phyloP scores from a whole-genome alignment of 371 early-diverging fungal genomes.

The Mortierella polycephala region DNA sequence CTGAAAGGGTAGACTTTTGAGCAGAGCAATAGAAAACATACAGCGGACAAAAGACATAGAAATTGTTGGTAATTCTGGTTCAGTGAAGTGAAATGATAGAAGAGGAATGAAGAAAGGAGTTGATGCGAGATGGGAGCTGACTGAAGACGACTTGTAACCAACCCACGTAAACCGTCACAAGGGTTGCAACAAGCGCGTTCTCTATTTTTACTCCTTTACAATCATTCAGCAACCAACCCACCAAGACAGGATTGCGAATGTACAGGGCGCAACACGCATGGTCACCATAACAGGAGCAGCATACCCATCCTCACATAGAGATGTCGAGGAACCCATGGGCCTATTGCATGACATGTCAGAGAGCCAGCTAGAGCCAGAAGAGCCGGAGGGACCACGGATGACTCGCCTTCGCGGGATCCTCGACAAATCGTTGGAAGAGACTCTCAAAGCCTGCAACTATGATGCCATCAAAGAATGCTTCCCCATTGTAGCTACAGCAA shows the following conservation, averaged over 20 bases:
- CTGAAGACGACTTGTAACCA: too few relatives aligned
- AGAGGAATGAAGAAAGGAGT: background rate
- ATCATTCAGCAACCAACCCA: background rate
- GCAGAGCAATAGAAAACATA: background rate
- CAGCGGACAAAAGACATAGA: slow-evolving; percentile 42
- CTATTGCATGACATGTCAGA: background rate
- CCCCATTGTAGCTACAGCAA: slow-evolving; percentile 20
- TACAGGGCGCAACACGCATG: background rate
- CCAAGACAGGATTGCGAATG: background rate
- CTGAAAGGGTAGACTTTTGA: background rate
- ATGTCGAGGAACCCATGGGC: slow-evolving; percentile 21
- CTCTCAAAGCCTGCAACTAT: slow-evolving; percentile 43
- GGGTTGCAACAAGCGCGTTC: too few relatives aligned
- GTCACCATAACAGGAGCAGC: slow-evolving; percentile 2
- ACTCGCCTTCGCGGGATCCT: slow-evolving; percentile 44
- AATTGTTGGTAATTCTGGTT: too few relatives aligned
- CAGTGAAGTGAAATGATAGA: background rate
- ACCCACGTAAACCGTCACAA: too few relatives aligned
- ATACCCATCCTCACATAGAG: slow-evolving; percentile 1
- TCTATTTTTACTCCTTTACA: too few relatives aligned
- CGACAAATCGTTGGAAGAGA: slow-evolving; percentile 39
- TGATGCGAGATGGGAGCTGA: background rate
- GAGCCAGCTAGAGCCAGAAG: slow-evolving; percentile 12
- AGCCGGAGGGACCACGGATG: slow-evolving; percentile 46
- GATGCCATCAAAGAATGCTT: slow-evolving; percentile 41